Base-by-base conservation (phyloP, 345 rosid species). In the Anastatica hierochuntica region DNA sequence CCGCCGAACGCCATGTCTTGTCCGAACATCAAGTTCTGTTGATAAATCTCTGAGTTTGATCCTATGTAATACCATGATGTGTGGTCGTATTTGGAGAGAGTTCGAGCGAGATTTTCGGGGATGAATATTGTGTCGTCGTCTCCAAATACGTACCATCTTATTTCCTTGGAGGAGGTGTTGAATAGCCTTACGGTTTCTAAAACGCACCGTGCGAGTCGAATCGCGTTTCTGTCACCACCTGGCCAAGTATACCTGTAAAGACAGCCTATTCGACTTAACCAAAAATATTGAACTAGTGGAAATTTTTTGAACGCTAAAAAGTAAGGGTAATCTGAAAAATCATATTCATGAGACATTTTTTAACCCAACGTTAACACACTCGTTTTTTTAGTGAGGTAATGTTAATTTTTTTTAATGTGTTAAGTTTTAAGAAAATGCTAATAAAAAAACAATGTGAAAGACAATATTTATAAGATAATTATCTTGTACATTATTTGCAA, bases 91-190 rank as follows among this genome's bases (percentile, higher is more conserved):
- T 87, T 87, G 1, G 87, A 79, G 9, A 90, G 85, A 1, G 88
- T 84, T 68, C 72, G 72, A 14, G 76, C 82, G 16, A 90, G 64
- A 53, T 87, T 84, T 43, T 84, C 79, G 0, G 84, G 79, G 5
- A 90, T 61, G 58, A 82, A 90, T 14, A 87, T 61, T 0, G 95
- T 84, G 73, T 81, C 96, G 8, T 87, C 98, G 4, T 84, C 98
- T 19, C 95, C 95, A 2, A 90, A 87, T 10, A 90, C 85, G 7
- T 54, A 87, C 98, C 98, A 87, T 21, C 82, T 65, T 5, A 80
- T 82, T 29, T 79, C 68, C 4, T 64, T 1, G 1, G 87, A 55
- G 19, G 67, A 55, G 1, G 15, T 15, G n/a, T 68, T 68, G 42
- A 42, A 68, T 15, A 61, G 13, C 18, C 31, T 49, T 17, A 68